Evolutionary conservation across 2,329 filamentous ascomycete species (phyloP).

Genomic region (Colletotrichum coccodes): DNA sequence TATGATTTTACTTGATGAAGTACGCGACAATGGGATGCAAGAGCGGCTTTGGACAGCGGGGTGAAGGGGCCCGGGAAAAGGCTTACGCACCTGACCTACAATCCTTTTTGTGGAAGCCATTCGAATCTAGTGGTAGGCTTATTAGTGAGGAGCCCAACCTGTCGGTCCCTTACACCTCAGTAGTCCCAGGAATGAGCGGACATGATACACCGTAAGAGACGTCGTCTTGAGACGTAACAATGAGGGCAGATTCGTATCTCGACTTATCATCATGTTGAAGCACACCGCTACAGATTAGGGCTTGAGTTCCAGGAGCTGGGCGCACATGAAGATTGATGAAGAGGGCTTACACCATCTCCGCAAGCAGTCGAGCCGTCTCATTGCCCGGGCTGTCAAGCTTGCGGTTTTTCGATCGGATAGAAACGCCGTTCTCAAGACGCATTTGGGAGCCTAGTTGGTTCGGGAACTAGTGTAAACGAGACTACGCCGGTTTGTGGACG

Average conservation of each 20-base stretch:
- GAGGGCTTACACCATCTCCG: background rate
- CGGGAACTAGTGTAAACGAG: background rate
- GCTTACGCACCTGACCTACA: background rate
- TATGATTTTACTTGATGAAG: background rate
- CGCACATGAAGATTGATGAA: background rate
- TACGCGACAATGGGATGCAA: background rate
- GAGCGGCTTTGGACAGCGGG: background rate
- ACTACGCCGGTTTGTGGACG: background rate
- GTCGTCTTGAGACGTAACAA: background rate
- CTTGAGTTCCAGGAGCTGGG: background rate
- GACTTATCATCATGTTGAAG: background rate
- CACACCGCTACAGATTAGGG: background rate
- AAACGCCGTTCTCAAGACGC: too few relatives aligned
- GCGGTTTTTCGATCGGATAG: background rate
- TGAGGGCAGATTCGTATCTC: background rate
- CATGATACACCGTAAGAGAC: background rate
- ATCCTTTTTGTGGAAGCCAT: background rate
- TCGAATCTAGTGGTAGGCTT: background rate
- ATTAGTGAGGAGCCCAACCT: too few relatives aligned
- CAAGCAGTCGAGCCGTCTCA: too few relatives aligned
- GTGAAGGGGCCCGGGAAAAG: background rate
- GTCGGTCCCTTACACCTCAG: background rate
- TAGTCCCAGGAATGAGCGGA: background rate
- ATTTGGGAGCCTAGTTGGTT: background rate
- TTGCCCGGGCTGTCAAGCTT: too few relatives aligned